Percentiles rank a stretch among this genome's conserved stretches.
Evolutionary conservation across 331 rosid species (phyloP).

Genomic region (Malus hybrid): DNA sequence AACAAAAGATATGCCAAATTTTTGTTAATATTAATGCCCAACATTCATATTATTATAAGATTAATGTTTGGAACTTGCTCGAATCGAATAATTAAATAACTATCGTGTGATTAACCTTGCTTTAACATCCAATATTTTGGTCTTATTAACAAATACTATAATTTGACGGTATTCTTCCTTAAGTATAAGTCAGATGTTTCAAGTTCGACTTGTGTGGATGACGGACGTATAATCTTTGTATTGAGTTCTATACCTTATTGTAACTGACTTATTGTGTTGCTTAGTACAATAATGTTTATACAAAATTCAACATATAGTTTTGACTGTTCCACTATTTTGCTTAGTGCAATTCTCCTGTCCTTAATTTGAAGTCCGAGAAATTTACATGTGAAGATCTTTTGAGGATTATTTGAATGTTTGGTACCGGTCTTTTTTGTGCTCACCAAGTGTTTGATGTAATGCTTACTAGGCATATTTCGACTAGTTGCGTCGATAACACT

Average conservation of each 20-base stretch:
- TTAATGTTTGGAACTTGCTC: not conserved
- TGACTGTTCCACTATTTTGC: not conserved
- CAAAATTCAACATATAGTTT: too few relatives aligned
- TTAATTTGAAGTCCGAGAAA: too few relatives aligned
- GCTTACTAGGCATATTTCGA: too few relatives aligned
- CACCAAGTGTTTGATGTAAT: too few relatives aligned
- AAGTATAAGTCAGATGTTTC: too few relatives aligned
- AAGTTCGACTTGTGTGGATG: not conserved
- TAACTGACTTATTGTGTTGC: too few relatives aligned
- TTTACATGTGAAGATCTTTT: too few relatives aligned
- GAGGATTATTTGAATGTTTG: too few relatives aligned
- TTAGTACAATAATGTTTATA: not conserved
- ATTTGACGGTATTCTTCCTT: not conserved
- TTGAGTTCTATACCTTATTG: too few relatives aligned
- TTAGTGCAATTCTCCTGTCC: not conserved
- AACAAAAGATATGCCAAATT: not conserved
- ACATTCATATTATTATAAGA: not conserved
- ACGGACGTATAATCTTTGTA: not conserved
- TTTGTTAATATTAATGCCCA: not conserved
- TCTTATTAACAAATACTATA: not conserved
- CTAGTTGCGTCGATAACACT: too few relatives aligned
- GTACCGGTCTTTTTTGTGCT: fast-evolving
- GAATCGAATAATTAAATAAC: not conserved
- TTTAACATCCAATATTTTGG: not conserved
- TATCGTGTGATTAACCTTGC: not conserved